A percentile compares a stretch with the other conserved stretches of the same genome.
phyloP scores from a whole-genome alignment of 208 protist genomes.

The Leishmania tropica region DNA sequence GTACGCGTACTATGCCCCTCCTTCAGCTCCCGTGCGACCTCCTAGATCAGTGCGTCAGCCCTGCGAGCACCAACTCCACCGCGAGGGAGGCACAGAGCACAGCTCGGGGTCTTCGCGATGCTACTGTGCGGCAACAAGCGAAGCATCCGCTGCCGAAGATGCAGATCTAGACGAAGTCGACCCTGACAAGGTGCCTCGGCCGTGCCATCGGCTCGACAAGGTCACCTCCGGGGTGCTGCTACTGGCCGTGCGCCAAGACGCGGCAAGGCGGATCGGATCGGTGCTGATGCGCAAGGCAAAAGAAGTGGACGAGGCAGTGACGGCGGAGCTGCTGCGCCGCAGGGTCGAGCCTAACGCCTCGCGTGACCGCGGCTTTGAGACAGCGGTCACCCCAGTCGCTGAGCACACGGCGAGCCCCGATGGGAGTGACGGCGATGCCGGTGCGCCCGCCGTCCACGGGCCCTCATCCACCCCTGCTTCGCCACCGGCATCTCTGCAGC shows the following conservation, averaged over 20 bases:
- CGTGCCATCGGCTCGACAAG: constrained; percentile 89
- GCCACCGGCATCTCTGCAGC: constrained; percentile 11
- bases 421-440: background rate
- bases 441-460: background rate
- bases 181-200: constrained; percentile 55
- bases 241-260: constrained; percentile 50
- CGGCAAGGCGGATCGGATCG: constrained; percentile 54
- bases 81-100: background rate
- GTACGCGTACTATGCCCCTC: constrained; percentile 52
- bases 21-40: background rate
- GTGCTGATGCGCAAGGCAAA: constrained; percentile 71
- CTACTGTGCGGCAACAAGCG: background rate
- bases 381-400: background rate
- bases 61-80: background rate
- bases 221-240: constrained; percentile 88
- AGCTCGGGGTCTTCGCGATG: background rate
- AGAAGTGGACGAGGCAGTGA: constrained; percentile 48
- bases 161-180: constrained; percentile 32
- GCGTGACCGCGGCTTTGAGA: background rate
- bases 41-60: background rate
- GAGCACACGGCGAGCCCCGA: background rate
- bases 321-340: constrained; percentile 11
- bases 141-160: background rate
- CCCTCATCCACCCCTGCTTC: background rate
- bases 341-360: background rate